Base-by-base conservation (phyloP, 768 basidiomycete genomes). In the Inosperma sp. region DNA sequence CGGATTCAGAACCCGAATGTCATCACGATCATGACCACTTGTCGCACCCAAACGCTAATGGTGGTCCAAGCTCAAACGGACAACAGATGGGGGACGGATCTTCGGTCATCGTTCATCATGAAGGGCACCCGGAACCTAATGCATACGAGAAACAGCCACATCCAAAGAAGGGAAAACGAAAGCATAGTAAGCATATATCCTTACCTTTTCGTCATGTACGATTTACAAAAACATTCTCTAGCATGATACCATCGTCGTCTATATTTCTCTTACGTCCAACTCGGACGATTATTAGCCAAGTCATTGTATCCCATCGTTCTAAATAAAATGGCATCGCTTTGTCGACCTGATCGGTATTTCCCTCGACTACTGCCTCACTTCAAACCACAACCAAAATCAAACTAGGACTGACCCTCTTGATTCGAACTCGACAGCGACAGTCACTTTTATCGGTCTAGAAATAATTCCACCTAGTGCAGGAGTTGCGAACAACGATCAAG, bases 121-220 rank as follows among this genome's bases (percentile, higher is more conserved):
- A 65, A 7, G 21, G 19, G 9, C 10, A 48, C 3, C 34, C 64
- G 16, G 68, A 72, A 30, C 62, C 62, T 17, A 82, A 82, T 58
- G 78, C 78, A 0, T 82, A 82, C 54, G 81, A 82, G 60, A 68
- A 57, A 23, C 65, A 63, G 55, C 69, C 63, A 39, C 65, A 44
- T 22, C 57, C 60, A 56, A 71, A 68, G 49, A 72, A 75, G 50
- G 65, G 67, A 29, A 70, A 69, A 53, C 58, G 61, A 59, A 67
- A 60, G 48, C 65, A 60, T 42, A 54, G 61, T 63, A 21, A 23
- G 58, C 56, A 21, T 41, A 22, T 8, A 23, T 31, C 13, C 31
- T 44, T 44, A 23, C 12, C 45, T 13, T 23, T 37, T 53, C 33
- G 48, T 40, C 7, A 48, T 40, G n/a, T 50, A 52, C 5, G 9